phyloP scores from a whole-genome alignment of 768 basidiomycete genomes.

The Psilocybe tampanensis region DNA sequence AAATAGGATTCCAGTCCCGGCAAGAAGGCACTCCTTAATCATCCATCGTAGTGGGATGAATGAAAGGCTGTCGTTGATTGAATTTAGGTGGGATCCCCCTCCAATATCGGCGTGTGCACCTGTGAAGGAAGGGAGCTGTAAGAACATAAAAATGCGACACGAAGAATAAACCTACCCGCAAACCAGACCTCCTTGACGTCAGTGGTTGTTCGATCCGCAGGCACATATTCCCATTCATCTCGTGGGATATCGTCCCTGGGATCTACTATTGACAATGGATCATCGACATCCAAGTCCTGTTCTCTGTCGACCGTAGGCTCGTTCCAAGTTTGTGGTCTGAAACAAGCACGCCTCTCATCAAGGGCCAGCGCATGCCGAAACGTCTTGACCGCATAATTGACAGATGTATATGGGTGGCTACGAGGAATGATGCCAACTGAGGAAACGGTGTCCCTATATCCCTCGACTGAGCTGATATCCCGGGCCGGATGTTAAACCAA shows the following conservation, averaged over 20 bases:
- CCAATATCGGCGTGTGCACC: slow-evolving; percentile 9
- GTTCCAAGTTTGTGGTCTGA: slow-evolving; percentile 12
- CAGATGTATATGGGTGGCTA: slow-evolving; percentile 14
- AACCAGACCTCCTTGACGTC: slow-evolving; percentile 17
- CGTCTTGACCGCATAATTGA: slow-evolving; percentile 11
- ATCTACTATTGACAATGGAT: neutral
- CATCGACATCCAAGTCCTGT: slow-evolving; percentile 15
- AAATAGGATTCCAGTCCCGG: slow-evolving; percentile 21
- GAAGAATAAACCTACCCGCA: slow-evolving; percentile 1
- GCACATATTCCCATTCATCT: slow-evolving; percentile 8
- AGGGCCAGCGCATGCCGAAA: slow-evolving; percentile 20
- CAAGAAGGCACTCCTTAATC: slow-evolving; percentile 28
- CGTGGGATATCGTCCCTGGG: neutral
- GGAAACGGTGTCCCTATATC: slow-evolving; percentile 17
- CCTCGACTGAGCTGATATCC: neutral
- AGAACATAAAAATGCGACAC: neutral
- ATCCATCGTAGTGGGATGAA: slow-evolving; percentile 31
- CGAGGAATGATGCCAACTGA: slow-evolving; percentile 19
- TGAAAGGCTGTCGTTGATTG: slow-evolving; percentile 21
- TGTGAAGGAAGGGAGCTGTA: neutral
- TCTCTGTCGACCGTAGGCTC: slow-evolving; percentile 10
- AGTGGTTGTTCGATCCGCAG: slow-evolving; percentile 3
- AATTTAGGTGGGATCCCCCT: slow-evolving; percentile 25
- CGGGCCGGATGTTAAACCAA: neutral
- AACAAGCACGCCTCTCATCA: slow-evolving; percentile 16